Percentiles rank a stretch among this genome's conserved stretches.
Evolutionary conservation across 2,329 filamentous ascomycete genomes (phyloP).

Genomic region (Colletotrichum filicis): DNA sequence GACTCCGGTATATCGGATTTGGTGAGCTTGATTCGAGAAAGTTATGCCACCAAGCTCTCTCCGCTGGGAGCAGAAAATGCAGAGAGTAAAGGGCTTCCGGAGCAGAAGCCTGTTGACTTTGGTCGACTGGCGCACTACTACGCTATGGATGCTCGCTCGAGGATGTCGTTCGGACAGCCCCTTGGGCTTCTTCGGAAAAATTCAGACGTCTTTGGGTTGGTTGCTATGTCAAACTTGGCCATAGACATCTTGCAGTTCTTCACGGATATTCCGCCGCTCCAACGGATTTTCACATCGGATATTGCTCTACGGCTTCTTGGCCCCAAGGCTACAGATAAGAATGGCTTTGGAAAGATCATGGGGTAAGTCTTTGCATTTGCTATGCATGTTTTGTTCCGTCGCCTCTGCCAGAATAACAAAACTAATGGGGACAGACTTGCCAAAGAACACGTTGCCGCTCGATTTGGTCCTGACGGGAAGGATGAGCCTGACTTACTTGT

Average conservation of each 20-base stretch:
- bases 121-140: slow-evolving; percentile 34
- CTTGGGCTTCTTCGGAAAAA: slow-evolving; percentile 16
- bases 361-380: not conserved
- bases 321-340: slow-evolving; percentile 10
- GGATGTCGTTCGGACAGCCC: slow-evolving; percentile 14
- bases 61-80: not conserved
- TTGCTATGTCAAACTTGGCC: slow-evolving; percentile 11
- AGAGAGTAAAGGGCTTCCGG: not conserved
- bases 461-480: slow-evolving; percentile 2
- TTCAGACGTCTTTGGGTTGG: slow-evolving; percentile 4
- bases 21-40: slow-evolving; percentile 20
- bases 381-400: not conserved
- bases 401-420: not conserved
- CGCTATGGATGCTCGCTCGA: slow-evolving; percentile 29
- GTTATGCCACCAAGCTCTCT: not conserved
- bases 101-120: slow-evolving; percentile 30
- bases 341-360: slow-evolving; percentile 27
- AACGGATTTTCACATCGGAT: slow-evolving; percentile 5
- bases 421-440: slow-evolving; percentile 4
- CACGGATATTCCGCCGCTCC: slow-evolving; percentile 21
- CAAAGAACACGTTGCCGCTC: slow-evolving; percentile 1
- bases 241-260: slow-evolving; percentile 26
- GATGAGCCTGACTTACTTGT: slow-evolving; percentile 27
- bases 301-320: not conserved
- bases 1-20: slow-evolving; percentile 28